phyloP scores from a whole-genome alignment of 2,329 filamentous ascomycete species.

The Aureobasidium mangrovei region DNA sequence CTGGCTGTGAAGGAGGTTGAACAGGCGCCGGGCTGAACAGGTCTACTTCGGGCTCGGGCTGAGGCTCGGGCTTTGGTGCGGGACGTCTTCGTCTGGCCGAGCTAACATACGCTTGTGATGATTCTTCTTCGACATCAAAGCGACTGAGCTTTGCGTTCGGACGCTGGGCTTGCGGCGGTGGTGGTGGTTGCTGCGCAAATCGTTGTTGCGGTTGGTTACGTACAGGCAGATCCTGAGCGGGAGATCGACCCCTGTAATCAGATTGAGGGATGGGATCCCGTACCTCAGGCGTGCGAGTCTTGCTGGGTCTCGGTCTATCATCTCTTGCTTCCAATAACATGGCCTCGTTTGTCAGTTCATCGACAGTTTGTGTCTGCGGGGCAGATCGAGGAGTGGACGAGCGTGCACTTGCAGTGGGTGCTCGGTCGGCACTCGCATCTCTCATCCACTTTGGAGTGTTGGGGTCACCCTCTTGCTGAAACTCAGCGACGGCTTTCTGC shows the following conservation, averaged over 20 bases:
- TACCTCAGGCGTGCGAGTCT: conserved; percentile 20
- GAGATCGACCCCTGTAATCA: conserved; percentile 19
- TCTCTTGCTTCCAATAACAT: conserved; percentile 64
- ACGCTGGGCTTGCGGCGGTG: conserved; percentile 29
- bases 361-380: conserved; percentile 20
- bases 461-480: conserved; percentile 63
- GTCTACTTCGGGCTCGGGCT: conserved; percentile 26
- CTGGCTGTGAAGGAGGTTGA: not conserved
- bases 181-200: conserved; percentile 29
- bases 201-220: conserved; percentile 33
- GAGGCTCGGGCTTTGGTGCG: conserved; percentile 32
- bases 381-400: conserved; percentile 6
- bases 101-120: conserved; percentile 76
- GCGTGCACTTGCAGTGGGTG: not conserved
- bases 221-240: conserved; percentile 27
- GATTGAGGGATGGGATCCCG: conserved; percentile 5
- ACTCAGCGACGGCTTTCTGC: conserved; percentile 83
- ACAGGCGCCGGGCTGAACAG: conserved; percentile 25
- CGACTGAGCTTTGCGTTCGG: conserved; percentile 55
- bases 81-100: conserved; percentile 70
- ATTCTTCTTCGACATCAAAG: conserved; percentile 69
- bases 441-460: conserved; percentile 95
- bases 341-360: conserved; percentile 47
- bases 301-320: conserved; percentile 44
- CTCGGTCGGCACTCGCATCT: conserved; percentile 42